phyloP scores from a whole-genome alignment of 2,329 filamentous ascomycete species.

The Sporothrix dimorphospora region DNA sequence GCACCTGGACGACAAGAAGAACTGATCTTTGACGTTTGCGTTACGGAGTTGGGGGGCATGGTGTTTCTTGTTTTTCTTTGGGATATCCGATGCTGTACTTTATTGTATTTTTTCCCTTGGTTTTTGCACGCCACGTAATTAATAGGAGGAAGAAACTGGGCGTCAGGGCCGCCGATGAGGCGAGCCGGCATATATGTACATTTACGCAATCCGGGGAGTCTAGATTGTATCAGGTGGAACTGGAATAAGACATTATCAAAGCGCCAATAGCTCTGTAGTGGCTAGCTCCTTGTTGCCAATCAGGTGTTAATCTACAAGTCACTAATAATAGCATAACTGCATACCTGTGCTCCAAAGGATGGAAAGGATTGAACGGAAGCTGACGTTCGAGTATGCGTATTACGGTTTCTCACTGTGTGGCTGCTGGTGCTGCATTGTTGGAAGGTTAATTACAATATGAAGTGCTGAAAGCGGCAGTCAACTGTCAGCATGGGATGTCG shows the following conservation, averaged over 20 bases:
- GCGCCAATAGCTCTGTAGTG: background rate
- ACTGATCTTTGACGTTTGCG: background rate
- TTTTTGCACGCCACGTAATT: background rate
- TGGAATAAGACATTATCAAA: background rate
- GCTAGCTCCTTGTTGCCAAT: background rate
- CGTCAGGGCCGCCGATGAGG: background rate
- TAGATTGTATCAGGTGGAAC: no score
- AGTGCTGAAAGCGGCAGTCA: no score
- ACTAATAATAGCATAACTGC: background rate
- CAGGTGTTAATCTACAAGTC: background rate
- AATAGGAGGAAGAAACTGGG: no score
- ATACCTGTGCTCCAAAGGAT: background rate
- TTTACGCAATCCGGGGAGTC: background rate
- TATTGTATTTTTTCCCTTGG: background rate
- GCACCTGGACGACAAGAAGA: slow-evolving; percentile 58
- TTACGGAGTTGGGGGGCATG: slow-evolving; percentile 3
- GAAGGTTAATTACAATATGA: background rate
- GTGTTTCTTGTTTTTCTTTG: background rate
- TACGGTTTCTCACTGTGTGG: background rate
- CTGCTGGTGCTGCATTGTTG: background rate
- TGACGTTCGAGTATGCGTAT: background rate
- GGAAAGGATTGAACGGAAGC: background rate
- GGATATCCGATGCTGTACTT: slow-evolving; percentile 2
- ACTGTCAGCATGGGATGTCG: no score
- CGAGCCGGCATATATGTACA: background rate